Evolutionary conservation across 306 rosid species (phyloP).

Genomic region (Rosa chinensis): DNA sequence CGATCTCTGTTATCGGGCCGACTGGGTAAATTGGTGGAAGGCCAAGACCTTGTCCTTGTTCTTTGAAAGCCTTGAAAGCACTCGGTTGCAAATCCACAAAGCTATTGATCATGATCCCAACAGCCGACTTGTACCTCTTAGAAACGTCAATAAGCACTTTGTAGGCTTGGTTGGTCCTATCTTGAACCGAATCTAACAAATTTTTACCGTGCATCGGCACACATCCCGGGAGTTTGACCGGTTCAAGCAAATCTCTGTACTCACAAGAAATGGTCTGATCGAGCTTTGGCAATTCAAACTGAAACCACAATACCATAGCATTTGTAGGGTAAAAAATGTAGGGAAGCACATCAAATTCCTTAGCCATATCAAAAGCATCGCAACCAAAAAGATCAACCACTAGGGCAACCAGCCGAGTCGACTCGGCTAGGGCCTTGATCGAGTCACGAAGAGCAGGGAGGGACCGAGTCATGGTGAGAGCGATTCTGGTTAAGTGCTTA

Average conservation of each 20-base stretch:
- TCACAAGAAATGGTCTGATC: slow-evolving; percentile 16
- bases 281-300: slow-evolving; percentile 26
- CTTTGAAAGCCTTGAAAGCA: slow-evolving; percentile 14
- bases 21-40: slow-evolving; percentile 24
- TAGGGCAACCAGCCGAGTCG: slow-evolving; percentile 20
- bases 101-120: slow-evolving; percentile 26
- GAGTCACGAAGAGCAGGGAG: slow-evolving; percentile 19
- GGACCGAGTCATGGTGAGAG: slow-evolving; percentile 27
- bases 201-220: slow-evolving; percentile 20
- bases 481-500: slow-evolving; percentile 3
- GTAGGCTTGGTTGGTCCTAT: slow-evolving; percentile 21
- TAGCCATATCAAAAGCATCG: slow-evolving; percentile 25
- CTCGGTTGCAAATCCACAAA: slow-evolving; percentile 24
- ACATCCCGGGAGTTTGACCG: slow-evolving; percentile 25
- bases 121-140: neutral
- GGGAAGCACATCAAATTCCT: slow-evolving; percentile 6
- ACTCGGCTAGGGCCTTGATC: slow-evolving; percentile 16
- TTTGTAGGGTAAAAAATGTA: slow-evolving; percentile 15
- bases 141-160: neutral
- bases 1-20: slow-evolving; percentile 5
- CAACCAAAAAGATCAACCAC: slow-evolving; percentile 25
- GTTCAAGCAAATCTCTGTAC: slow-evolving; percentile 26
- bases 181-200: slow-evolving; percentile 1
- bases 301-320: slow-evolving; percentile 18
- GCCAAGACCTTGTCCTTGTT: neutral